phyloP scores from a whole-genome alignment of 2,329 filamentous ascomycete genomes.

The Aureobasidium vineae region DNA sequence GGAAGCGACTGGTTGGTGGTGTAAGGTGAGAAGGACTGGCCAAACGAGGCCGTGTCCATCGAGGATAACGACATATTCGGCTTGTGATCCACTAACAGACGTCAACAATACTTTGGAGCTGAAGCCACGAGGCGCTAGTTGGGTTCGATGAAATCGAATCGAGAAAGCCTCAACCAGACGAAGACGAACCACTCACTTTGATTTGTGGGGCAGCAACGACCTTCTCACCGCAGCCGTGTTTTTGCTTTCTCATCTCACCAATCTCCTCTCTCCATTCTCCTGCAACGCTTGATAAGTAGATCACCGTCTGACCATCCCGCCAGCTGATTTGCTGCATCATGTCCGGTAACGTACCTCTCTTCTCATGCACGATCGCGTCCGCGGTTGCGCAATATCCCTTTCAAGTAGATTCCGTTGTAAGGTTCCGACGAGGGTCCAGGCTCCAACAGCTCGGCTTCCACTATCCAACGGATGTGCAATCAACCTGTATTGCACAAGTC shows the following conservation, averaged over 20 bases:
- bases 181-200: neutral
- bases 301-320: neutral
- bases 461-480: neutral
- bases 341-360: slow-evolving; percentile 15
- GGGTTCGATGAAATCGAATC: slow-evolving; percentile 10
- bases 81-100: slow-evolving; percentile 13
- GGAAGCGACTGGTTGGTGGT: slow-evolving; percentile 45
- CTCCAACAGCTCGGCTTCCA: slow-evolving; percentile 18
- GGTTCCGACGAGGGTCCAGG: slow-evolving; percentile 22
- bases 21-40: slow-evolving; percentile 23
- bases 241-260: slow-evolving; percentile 14
- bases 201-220: slow-evolving; percentile 5
- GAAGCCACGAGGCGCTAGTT: slow-evolving; percentile 23
- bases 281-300: neutral
- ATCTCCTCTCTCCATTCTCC: neutral
- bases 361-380: slow-evolving; percentile 16
- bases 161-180: slow-evolving; percentile 12
- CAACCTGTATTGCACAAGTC: neutral
- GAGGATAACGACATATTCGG: slow-evolving; percentile 18
- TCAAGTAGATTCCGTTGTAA: slow-evolving; percentile 8
- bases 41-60: slow-evolving; percentile 5
- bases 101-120: slow-evolving; percentile 14
- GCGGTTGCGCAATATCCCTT: slow-evolving; percentile 8
- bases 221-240: neutral
- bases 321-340: slow-evolving; percentile 11